Base-by-base conservation (phyloP, 2,329 filamentous ascomycete genomes). In the Stachybotrys elegans region DNA sequence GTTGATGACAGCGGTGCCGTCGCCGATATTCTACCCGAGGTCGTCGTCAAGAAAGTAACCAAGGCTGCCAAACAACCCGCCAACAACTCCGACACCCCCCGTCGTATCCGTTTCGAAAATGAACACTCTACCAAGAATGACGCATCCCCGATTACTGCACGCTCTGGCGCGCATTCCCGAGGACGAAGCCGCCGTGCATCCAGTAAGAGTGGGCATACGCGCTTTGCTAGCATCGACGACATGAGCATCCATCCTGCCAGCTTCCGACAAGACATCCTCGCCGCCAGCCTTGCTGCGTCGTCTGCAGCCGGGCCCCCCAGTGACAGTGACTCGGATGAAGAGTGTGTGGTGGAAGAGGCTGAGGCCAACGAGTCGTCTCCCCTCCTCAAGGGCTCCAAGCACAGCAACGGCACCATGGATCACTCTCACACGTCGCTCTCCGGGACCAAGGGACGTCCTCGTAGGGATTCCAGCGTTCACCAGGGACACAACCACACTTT, bases 261-360 rank as follows among this genome's bases (percentile, higher is more conserved):
- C 50, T 90, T 97, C 72, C 78, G 93, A 52, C 87, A 95, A 62
- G 89, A 92, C 44, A 95, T 98, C 54, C 94, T 97, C 52, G 84
- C 84, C 29, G 88, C 88, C n/a, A 84, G 83, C 47, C 78, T 80
- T 41, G 71, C 82, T 22, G 54, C 60, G 6, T 55, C 55, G 3
- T 46, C 48, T 37, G 80, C 79, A 31, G 70, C 73, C 4, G 80
- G 80, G 4, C 76, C 62, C 13, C 58, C 62, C n/a, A 68, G 74
- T 41, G 81, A 80, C 22, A 78, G 73, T 46, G 75, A 76, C 23
- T 66, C 65, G 11, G 76, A 78, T 14, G 73, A 75, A 6, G 67
- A 69, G 14, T 66, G 68, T 8, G 67, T 70, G 6, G 54, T 65
- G n/a, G 60, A 69, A 40, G 71, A 72, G 4, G 57, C 59, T 5